Conservation (phyloP, 1,139 yeast species). For the Suhomyces bokatorum region DNA sequence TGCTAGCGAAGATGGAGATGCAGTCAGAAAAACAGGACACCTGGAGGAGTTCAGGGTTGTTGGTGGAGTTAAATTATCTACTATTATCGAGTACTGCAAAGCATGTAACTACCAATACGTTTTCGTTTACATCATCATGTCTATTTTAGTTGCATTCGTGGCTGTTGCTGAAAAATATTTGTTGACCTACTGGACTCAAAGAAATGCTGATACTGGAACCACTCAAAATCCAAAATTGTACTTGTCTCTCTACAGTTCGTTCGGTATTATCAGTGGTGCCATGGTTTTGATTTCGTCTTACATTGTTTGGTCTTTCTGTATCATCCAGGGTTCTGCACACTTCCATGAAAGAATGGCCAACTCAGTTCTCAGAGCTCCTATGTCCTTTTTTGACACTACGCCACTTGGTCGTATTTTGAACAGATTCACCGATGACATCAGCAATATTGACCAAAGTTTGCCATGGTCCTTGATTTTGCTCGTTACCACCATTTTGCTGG, state of each 20-base stretch:
- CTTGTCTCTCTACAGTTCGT: slow-evolving; percentile 22
- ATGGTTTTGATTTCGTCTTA: slow-evolving; percentile 25
- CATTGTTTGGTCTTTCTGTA: slow-evolving; percentile 30
- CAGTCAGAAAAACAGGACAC: slow-evolving; percentile 20
- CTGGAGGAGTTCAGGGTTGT: slow-evolving; percentile 26
- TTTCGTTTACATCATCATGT: slow-evolving; percentile 22
- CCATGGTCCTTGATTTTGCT: slow-evolving; percentile 29
- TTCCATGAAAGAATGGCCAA: slow-evolving; percentile 31
- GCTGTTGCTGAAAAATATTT: slow-evolving; percentile 26
- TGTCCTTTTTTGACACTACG: slow-evolving; percentile 36
- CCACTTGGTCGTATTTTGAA: slow-evolving; percentile 34
- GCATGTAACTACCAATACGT: slow-evolving; percentile 29
- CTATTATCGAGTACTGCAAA: slow-evolving; percentile 26
- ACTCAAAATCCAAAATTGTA: slow-evolving; percentile 21
- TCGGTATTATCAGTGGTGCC: slow-evolving; percentile 26
- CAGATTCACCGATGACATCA: slow-evolving; percentile 32
- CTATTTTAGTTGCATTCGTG: slow-evolving; percentile 18
- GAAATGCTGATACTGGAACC: slow-evolving; percentile 22
- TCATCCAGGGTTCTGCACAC: slow-evolving; percentile 25
- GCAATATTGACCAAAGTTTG: slow-evolving; percentile 25
- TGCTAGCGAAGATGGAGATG: slow-evolving; percentile 22
- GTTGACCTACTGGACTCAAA: slow-evolving; percentile 30
- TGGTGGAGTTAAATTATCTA: slow-evolving; percentile 27
- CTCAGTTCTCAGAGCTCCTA: slow-evolving; percentile 30
- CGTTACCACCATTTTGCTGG: slow-evolving; percentile 17